A percentile compares a stretch with the other conserved stretches of the same genome.
Conservation (phyloP, 129 eudicot genomes). For the Helianthus tuberosus region DNA sequence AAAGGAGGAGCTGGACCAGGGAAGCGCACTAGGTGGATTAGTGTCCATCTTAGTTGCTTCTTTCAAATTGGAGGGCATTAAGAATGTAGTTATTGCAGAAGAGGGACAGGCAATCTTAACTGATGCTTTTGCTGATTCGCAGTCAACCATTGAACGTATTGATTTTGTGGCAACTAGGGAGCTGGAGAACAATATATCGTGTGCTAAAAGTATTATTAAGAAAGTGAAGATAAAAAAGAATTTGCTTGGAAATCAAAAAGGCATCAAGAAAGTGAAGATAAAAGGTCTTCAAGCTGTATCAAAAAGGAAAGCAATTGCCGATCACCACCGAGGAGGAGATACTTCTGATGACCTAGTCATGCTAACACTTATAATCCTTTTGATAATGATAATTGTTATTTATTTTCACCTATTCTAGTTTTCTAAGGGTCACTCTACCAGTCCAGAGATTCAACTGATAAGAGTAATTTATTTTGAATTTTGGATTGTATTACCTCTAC, state of each 20-base stretch:
- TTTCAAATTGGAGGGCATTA: not conserved
- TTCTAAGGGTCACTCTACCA: not conserved
- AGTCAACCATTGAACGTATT: not conserved
- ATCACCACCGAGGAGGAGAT: not conserved
- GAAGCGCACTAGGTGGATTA: slow-evolving; percentile 38
- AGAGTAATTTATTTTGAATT: no score
- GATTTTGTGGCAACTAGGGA: not conserved
- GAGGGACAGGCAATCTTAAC: not conserved
- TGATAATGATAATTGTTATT: not conserved
- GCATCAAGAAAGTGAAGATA: not conserved
- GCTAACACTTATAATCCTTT: not conserved
- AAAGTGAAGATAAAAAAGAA: not conserved
- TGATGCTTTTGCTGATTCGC: not conserved
- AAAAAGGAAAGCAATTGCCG: not conserved
- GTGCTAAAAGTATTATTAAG: not conserved
- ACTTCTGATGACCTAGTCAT: not conserved
- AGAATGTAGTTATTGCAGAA: not conserved
- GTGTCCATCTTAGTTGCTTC: slow-evolving; percentile 3
- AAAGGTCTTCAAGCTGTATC: slow-evolving; percentile 6
- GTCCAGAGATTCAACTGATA: no score
- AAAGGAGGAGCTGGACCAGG: slow-evolving; percentile 51
- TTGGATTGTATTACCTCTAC: no score
- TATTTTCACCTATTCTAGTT: not conserved
- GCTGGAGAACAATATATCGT: not conserved
- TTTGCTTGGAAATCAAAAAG: not conserved